Percentiles rank a stretch among this genome's conserved stretches.
Evolutionary conservation across 2,329 filamentous ascomycete species (phyloP).

Genomic region (Penicillium sp.): DNA sequence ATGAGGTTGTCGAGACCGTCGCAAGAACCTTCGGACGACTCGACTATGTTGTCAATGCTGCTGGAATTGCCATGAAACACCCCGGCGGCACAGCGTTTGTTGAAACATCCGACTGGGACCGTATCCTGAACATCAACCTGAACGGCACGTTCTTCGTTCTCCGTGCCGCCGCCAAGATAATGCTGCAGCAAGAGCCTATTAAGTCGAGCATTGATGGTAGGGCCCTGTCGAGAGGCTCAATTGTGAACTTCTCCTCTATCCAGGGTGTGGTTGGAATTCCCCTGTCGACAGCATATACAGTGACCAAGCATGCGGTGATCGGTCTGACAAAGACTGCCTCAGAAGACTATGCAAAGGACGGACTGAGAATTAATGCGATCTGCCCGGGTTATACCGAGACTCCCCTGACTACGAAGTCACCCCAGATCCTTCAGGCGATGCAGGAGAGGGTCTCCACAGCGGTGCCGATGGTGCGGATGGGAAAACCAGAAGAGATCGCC

Average conservation of each 20-base stretch:
- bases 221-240: constrained; percentile 34
- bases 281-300: constrained; percentile 37
- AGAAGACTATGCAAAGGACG: constrained; percentile 48
- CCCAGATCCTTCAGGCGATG: constrained; percentile 32
- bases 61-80: constrained; percentile 31
- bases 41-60: constrained; percentile 23
- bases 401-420: constrained; percentile 44
- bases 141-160: constrained; percentile 50
- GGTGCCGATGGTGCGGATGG: constrained; percentile 25
- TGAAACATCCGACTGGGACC: constrained; percentile 42
- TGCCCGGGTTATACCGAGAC: constrained; percentile 90
- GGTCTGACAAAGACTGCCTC: constrained; percentile 49
- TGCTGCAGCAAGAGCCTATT: constrained; percentile 51
- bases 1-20: constrained; percentile 14
- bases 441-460: constrained; percentile 22
- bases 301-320: constrained; percentile 49
- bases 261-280: constrained; percentile 47
- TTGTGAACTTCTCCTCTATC: constrained; percentile 46
- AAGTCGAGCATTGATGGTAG: constrained; percentile 39
- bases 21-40: constrained; percentile 20
- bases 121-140: constrained; percentile 49
- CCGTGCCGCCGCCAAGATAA: constrained; percentile 45
- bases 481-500: constrained; percentile 22
- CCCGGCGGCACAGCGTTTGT: constrained; percentile 24
- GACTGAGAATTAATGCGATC: constrained; percentile 70